Percentiles rank a stretch among this genome's conserved stretches.
Evolutionary conservation across 345 rosid species (phyloP).

Genomic region (Populus nigra): DNA sequence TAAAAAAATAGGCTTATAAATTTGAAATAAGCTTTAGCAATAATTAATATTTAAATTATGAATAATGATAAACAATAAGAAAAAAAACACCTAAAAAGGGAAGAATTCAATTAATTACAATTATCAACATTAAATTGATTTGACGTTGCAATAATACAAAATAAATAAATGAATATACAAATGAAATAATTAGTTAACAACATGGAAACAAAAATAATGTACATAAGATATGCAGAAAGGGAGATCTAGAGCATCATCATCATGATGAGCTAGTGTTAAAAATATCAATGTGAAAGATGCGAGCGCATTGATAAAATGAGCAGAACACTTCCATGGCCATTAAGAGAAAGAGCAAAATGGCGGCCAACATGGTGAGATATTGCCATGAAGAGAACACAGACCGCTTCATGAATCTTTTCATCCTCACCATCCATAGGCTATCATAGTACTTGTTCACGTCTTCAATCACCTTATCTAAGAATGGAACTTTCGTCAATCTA

Average conservation of each 20-base stretch:
- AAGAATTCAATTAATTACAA: too few species aligned
- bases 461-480: slow-evolving; percentile 63
- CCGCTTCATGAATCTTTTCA: slow-evolving; percentile 34
- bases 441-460: slow-evolving; percentile 65
- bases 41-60: too few species aligned
- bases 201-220: background rate
- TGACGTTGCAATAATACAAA: background rate
- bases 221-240: background rate
- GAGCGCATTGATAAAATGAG: slow-evolving; percentile 27
- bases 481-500: slow-evolving; percentile 57
- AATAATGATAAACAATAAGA: too few species aligned
- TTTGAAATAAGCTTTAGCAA: too few species aligned
- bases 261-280: too few species aligned
- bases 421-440: slow-evolving; percentile 54
- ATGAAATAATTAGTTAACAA: background rate
- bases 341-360: slow-evolving; percentile 48
- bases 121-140: background rate
- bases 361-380: slow-evolving; percentile 45
- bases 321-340: slow-evolving; percentile 50
- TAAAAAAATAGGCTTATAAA: too few species aligned
- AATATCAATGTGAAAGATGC: slow-evolving; percentile 4
- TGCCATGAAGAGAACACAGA: slow-evolving; percentile 71
- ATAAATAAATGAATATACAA: background rate
- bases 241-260: background rate
- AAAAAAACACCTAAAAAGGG: too few species aligned